phyloP scores from a whole-genome alignment of 2,329 filamentous ascomycete species.

The Diaporthe capsici region DNA sequence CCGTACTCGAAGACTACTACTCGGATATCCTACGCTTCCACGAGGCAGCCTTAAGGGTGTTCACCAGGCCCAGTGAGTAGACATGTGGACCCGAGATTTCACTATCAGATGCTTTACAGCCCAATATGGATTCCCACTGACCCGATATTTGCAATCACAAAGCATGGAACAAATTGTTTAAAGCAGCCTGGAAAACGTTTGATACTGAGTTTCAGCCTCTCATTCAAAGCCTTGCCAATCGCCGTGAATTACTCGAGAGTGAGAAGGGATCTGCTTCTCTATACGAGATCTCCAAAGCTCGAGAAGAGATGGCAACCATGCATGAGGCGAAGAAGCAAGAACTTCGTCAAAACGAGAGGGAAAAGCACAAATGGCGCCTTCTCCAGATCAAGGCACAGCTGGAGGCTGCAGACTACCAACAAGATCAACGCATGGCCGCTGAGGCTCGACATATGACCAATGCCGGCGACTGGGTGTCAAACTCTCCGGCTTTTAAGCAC shows the following conservation, averaged over 20 bases:
- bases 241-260: neutral
- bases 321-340: neutral
- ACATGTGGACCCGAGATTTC: neutral
- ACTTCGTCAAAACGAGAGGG: neutral
- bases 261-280: slow-evolving; percentile 10
- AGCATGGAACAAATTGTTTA: neutral
- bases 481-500: neutral
- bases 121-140: neutral
- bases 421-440: neutral
- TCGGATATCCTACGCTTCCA: slow-evolving; percentile 19
- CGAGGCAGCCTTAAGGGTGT: slow-evolving; percentile 7
- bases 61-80: neutral
- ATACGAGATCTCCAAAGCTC: neutral
- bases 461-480: neutral
- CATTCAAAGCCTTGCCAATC: neutral
- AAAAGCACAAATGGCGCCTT: slow-evolving; percentile 8
- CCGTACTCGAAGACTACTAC: slow-evolving; percentile 13
- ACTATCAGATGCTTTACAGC: neutral
- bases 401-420: neutral
- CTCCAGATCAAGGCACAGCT: neutral
- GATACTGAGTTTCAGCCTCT: slow-evolving; percentile 20
- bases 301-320: neutral
- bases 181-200: slow-evolving; percentile 17
- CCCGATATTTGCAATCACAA: neutral
- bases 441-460: neutral